Conservation (phyloP, 768 basidiomycete genomes). For the Naganishia friedmannii region DNA sequence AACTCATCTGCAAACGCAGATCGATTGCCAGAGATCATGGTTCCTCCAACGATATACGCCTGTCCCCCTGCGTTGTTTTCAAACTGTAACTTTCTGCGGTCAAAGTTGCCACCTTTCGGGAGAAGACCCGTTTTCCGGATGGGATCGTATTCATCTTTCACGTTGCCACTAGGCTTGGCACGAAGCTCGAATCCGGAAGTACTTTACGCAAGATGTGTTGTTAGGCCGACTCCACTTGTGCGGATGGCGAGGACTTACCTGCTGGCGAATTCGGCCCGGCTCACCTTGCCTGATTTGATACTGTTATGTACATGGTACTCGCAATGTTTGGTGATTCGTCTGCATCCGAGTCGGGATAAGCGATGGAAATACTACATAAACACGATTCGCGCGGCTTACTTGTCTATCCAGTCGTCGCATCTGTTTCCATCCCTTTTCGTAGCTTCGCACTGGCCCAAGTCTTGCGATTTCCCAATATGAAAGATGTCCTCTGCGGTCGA, state of each 20-base stretch:
- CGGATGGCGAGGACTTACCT: conserved; percentile 60
- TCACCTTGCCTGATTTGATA: conserved; percentile 68
- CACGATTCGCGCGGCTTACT: conserved; percentile 42
- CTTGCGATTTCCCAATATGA: conserved; percentile 78
- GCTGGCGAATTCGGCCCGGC: conserved; percentile 77
- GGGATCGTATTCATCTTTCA: conserved; percentile 38
- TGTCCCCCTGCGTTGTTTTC: conserved; percentile 47
- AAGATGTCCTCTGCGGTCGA: conserved; percentile 73
- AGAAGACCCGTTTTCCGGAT: conserved; percentile 43
- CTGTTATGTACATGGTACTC: conserved; percentile 86
- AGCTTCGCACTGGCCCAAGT: conserved; percentile 81
- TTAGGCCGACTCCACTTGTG: not conserved
- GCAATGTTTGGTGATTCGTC: conserved; percentile 75
- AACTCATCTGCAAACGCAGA: conserved; percentile 56
- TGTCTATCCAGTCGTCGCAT: conserved; percentile 85
- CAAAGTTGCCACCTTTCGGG: conserved; percentile 34
- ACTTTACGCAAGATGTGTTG: not conserved
- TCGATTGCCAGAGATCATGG: conserved; percentile 58
- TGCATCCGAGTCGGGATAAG: conserved; percentile 15
- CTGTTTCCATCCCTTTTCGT: conserved; percentile 71
- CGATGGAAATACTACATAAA: not conserved
- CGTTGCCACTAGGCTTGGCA: not conserved
- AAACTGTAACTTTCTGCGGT: not conserved
- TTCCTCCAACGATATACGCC: conserved; percentile 79
- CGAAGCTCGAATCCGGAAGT: conserved; percentile 30